phyloP scores from a whole-genome alignment of 805 yeast species.

The Candida jianshihensis region DNA sequence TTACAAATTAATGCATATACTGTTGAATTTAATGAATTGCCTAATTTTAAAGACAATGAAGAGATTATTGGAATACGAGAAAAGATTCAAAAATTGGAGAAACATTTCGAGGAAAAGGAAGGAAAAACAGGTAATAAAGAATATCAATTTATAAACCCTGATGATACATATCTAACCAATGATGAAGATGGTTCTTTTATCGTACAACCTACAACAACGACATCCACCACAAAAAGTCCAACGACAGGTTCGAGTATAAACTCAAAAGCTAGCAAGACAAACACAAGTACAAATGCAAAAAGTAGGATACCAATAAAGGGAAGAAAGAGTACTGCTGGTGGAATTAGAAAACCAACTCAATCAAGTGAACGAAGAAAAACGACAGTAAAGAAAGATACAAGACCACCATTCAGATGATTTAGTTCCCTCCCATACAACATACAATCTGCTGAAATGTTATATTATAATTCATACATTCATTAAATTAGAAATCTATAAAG shows the following conservation, averaged over 20 bases:
- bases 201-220: conserved; percentile 18
- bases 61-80: conserved; percentile 13
- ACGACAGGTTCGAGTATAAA: background rate
- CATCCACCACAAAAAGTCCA: background rate
- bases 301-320: conserved; percentile 9
- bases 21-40: conserved; percentile 47
- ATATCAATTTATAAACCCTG: background rate
- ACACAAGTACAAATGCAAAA: background rate
- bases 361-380: conserved; percentile 16
- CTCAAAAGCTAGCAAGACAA: too few species aligned
- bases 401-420: conserved; percentile 20
- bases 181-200: conserved; percentile 26
- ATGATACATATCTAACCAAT: conserved; percentile 26
- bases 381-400: conserved; percentile 9
- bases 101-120: conserved; percentile 12
- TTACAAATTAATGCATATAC: conserved; percentile 84
- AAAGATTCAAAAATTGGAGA: conserved; percentile 16
- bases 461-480: too few species aligned
- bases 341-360: conserved; percentile 15
- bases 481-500: too few species aligned
- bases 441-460: too few species aligned
- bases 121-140: background rate
- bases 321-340: conserved; percentile 7
- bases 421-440: background rate
- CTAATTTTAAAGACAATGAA: conserved; percentile 7